Conservation (phyloP, 306 rosid genomes). For the Adenanthera pavonina region DNA sequence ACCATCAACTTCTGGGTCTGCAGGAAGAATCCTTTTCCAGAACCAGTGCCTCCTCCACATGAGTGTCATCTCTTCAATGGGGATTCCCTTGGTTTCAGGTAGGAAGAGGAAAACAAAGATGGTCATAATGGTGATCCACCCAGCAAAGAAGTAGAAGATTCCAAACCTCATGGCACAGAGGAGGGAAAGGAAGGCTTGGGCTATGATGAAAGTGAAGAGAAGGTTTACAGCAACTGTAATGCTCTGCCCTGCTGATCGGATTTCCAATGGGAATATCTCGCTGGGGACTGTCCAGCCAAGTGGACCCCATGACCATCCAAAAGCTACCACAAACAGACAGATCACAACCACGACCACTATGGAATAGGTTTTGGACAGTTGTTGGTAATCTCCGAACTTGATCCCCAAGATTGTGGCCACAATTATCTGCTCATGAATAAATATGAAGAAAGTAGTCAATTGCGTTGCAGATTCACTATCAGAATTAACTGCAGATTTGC, state of each 20-base stretch:
- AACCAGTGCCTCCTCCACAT: constrained; percentile 75
- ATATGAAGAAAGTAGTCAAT: neutral
- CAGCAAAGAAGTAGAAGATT: constrained; percentile 72
- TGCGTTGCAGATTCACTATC: neutral
- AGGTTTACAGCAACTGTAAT: constrained; percentile 74
- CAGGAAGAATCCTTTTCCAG: constrained; percentile 57
- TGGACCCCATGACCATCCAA: constrained; percentile 85
- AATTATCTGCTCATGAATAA: constrained; percentile 45
- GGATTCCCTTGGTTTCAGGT: constrained; percentile 78
- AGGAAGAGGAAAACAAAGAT: constrained; percentile 58
- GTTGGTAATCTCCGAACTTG: constrained; percentile 57
- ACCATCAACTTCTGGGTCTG: neutral
- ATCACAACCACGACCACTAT: constrained; percentile 55
- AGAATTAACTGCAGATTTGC: neutral
- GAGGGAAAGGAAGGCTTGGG: constrained; percentile 64
- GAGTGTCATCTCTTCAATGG: constrained; percentile 65
- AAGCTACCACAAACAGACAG: constrained; percentile 72
- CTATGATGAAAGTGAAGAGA: constrained; percentile 64
- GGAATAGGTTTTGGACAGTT: constrained; percentile 56
- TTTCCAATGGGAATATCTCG: constrained; percentile 71
- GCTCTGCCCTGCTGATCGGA: constrained; percentile 75
- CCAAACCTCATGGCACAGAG: constrained; percentile 61
- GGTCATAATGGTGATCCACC: constrained; percentile 73
- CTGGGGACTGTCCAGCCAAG: constrained; percentile 83
- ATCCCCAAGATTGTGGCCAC: constrained; percentile 60